phyloP scores from a whole-genome alignment of 164 flowering plant genomes.

The Akebia trifoliata region DNA sequence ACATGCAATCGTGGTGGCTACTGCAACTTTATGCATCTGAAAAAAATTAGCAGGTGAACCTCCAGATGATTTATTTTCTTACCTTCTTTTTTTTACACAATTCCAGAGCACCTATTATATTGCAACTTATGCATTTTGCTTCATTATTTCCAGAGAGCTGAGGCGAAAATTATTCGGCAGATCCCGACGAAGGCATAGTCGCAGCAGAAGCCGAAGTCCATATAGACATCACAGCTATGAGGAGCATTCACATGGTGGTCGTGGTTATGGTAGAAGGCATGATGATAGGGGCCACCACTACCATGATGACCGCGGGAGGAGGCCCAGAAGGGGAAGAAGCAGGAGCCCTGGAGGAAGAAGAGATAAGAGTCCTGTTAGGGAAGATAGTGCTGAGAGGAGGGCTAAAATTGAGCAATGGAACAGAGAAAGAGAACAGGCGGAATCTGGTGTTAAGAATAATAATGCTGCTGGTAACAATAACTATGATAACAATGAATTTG shows the following conservation, averaged over 20 bases:
- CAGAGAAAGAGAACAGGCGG: slow-evolving; percentile 66
- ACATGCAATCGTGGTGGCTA: slow-evolving; percentile 88
- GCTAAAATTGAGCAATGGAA: slow-evolving; percentile 94
- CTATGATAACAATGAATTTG: slow-evolving; percentile 19
- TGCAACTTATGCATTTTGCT: neutral
- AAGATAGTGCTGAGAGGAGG: slow-evolving; percentile 86
- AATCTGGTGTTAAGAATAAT: slow-evolving; percentile 23
- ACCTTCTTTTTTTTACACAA: neutral
- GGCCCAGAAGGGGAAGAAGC: slow-evolving; percentile 59
- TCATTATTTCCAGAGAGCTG: slow-evolving; percentile 45
- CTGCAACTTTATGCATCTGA: slow-evolving; percentile 95
- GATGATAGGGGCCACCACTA: slow-evolving; percentile 48
- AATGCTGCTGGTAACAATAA: slow-evolving; percentile 6
- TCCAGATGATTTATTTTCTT: neutral
- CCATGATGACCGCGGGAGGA: slow-evolving; percentile 45
- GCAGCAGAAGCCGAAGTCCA: slow-evolving; percentile 67
- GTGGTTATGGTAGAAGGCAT: slow-evolving; percentile 42
- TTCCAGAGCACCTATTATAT: too few species aligned
- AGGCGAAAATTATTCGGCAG: slow-evolving; percentile 70
- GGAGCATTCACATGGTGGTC: slow-evolving; percentile 49
- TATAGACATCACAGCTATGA: slow-evolving; percentile 62
- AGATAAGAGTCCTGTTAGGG: slow-evolving; percentile 66
- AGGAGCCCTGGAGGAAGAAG: slow-evolving; percentile 63
- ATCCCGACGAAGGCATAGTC: slow-evolving; percentile 44
- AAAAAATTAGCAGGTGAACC: slow-evolving; percentile 71